Evolutionary conservation across 306 rosid species (phyloP).

Genomic region (Pterocarpus macrocarpus): DNA sequence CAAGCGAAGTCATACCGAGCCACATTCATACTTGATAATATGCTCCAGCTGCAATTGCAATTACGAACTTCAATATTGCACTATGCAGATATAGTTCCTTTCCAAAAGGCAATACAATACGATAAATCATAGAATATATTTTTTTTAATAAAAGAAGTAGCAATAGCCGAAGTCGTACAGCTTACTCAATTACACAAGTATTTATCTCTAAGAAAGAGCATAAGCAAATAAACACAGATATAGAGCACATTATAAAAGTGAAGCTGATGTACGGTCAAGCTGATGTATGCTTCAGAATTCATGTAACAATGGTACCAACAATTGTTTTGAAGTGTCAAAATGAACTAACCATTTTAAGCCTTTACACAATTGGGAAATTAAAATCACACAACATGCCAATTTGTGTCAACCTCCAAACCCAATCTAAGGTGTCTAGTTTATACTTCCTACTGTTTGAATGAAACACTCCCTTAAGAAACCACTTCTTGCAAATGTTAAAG

Average conservation of each 20-base stretch:
- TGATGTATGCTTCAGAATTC: constrained; percentile 1
- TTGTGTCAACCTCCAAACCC: not conserved
- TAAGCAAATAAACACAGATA: not conserved
- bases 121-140: not conserved
- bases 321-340: not conserved
- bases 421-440: not conserved
- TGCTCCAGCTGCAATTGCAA: constrained; percentile 80
- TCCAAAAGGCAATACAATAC: not conserved
- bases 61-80: not conserved
- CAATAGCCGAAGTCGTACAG: not conserved
- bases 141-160: not conserved
- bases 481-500: no score
- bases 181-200: constrained; percentile 2
- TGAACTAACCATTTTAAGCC: not conserved
- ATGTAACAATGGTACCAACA: not conserved
- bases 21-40: constrained; percentile 74
- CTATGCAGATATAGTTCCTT: not conserved
- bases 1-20: constrained; percentile 92
- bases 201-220: no score
- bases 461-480: not conserved
- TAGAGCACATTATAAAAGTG: not conserved
- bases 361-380: not conserved
- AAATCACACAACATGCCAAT: not conserved
- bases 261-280: constrained; percentile 2
- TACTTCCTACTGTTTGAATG: not conserved